Base-by-base conservation (phyloP, 108 stramenopile species). In the Parmales sp. region DNA sequence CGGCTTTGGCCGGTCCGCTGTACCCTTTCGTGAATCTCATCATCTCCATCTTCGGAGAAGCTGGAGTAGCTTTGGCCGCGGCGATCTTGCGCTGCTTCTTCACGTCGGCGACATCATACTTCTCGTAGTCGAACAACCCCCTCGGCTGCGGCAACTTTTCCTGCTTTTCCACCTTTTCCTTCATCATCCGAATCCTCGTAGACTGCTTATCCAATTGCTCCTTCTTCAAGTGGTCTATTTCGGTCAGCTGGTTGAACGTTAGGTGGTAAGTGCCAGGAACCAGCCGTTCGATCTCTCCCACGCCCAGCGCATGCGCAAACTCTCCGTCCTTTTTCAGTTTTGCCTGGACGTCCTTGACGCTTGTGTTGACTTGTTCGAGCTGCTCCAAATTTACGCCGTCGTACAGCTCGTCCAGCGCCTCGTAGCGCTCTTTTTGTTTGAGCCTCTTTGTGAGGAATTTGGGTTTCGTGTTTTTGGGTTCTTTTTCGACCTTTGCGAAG, bases 101-200 rank as follows among this genome's bases (percentile, higher is more conserved):
- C 31, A 20, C 54, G 29, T 60, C 54, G 1, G n/a, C 54, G 31
- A 34, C 54, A 20, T 34, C 54, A 34, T 60, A 28, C 54, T 60
- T 34, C 16, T 60, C 54, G 54, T 60, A 60, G 26, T 60, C 54
- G 28, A 60, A 60, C 26, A 60, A 16, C 3, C 54, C 54, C 26
- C 54, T 11, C 29, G 36, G 31, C 54, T 60, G 29, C 31, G 29
- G 54, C 54, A 34, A 1, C 4, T 60, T 28, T 34, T 34, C 31
- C 31, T 60, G 31, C 31, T 60, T 60, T 4, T 34, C 54, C 26
- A 19, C 18, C 28, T 60, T 16, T 20, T 60, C 54, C 54, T 19
- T 3, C 26, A 19, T 34, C 16, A 19, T 34, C 31, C 31, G 31
- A 11, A 3, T 7, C 8, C 7, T 23, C 7, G 28, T 16, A 4